Base-by-base conservation (phyloP, 2,329 filamentous ascomycete genomes). In the Akanthomyces dipterigenus region DNA sequence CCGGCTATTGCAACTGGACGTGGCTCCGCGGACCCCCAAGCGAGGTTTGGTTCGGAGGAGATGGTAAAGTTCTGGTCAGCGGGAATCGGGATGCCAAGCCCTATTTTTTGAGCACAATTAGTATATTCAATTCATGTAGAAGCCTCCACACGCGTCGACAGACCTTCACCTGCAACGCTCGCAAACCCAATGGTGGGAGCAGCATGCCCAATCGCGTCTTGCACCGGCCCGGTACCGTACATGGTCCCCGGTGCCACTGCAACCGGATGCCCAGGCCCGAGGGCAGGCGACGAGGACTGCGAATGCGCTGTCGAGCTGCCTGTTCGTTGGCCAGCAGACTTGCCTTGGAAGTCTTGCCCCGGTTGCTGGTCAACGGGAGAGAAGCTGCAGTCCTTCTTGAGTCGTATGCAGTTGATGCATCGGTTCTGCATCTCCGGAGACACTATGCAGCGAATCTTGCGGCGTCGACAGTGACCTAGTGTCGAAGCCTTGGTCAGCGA, bases 341-440 rank as follows among this genome's bases (percentile, higher is more conserved):
- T 79, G 54, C 76, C 76, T 54, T 75, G 73, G n/a, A 72, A 68
- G 34, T 78, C 72, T 45, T 73, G 69, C 9, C 79, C 80, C 43
- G 82, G 83, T 67, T 83, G 82, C 71, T 90, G 88, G 66, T 95
- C 90, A 22, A 96, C 91, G 1, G 91, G 89, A 68, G 86, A 89
- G 76, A 95, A 96, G 71, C 88, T 89, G 75, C 92, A 96, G 67
- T 95, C 90, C 70, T 93, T 96, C 73, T 93, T 93, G 70, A 96
- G 78, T 57, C 90, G 85, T 68, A 95, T 95, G 76, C 92, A 96
- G 76, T 93, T 95, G 67, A 88, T 85, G 76, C 92, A 96, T 67
- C 90, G 86, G 42, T 86, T 85, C 69, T 88, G 83, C 9, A 81
- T 73, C 67, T 93, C 90, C 57, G 84, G 81, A 22, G 89, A 84